Evolutionary conservation across 2,329 filamentous ascomycete genomes (phyloP).

Genomic region (Cladosporium austrohemisphaericum): DNA sequence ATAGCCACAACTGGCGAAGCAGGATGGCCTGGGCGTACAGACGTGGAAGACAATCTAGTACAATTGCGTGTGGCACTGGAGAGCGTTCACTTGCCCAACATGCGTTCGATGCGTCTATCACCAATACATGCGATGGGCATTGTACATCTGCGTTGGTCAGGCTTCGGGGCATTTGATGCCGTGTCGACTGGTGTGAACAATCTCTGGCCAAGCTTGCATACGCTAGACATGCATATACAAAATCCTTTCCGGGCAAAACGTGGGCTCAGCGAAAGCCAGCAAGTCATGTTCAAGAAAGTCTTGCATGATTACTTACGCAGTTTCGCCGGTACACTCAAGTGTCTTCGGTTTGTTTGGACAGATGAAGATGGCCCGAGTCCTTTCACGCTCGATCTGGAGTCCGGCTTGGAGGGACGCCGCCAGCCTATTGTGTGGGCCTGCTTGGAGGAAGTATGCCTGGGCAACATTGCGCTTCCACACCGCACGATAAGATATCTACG

Average conservation of each 20-base stretch:
- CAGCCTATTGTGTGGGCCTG: slow-evolving; percentile 21
- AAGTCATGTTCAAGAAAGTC: slow-evolving; percentile 28
- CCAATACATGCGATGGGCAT: slow-evolving; percentile 33
- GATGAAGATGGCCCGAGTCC: slow-evolving; percentile 30
- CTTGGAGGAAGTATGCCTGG: slow-evolving; percentile 26
- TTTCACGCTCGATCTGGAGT: slow-evolving; percentile 24
- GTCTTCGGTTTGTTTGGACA: slow-evolving; percentile 31
- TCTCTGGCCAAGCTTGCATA: slow-evolving; percentile 27
- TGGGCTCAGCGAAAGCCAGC: slow-evolving; percentile 23
- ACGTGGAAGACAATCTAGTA: slow-evolving; percentile 26
- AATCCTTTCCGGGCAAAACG: slow-evolving; percentile 23
- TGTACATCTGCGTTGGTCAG: slow-evolving; percentile 32
- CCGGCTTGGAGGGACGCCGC: slow-evolving; percentile 16
- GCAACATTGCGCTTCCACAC: slow-evolving; percentile 22
- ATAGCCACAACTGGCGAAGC: slow-evolving; percentile 27
- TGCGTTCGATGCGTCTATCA: slow-evolving; percentile 23
- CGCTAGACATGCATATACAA: slow-evolving; percentile 27
- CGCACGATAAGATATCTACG: slow-evolving; percentile 13
- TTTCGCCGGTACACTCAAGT: slow-evolving; percentile 27
- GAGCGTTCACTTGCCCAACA: slow-evolving; percentile 16
- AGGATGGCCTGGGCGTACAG: slow-evolving; percentile 28
- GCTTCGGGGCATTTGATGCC: slow-evolving; percentile 25
- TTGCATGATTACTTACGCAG: slow-evolving; percentile 31
- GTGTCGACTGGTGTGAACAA: slow-evolving; percentile 7
- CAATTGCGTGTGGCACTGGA: slow-evolving; percentile 30